Evolutionary conservation across 805 yeast genomes (phyloP), one percentile per base, ranked within the genome.

Genomic region (Yarrowia sp.): DNA sequence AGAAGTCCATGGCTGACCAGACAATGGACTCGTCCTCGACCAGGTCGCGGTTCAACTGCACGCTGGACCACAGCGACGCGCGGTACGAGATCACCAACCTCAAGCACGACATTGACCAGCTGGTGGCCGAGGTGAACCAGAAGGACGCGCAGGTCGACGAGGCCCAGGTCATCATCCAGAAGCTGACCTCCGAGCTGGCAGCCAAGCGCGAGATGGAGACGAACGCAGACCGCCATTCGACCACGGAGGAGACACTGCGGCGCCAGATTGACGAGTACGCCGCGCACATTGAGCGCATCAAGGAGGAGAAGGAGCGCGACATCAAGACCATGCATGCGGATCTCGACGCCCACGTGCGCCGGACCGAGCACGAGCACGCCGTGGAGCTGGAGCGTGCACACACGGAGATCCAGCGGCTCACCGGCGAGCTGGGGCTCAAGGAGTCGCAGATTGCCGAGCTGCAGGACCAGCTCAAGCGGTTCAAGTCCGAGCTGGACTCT

Each of bases 121-220:
- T 55, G 7, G 61, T 27, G 9, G 36, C 46, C 7, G 61, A 55
- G 13, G 35, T 55, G 29, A 38, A 22, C 13, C 38, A 38, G 38
- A 55, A 55, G 47, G 61, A 55, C 7, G 47, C 61, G 6, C 47
- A 55, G 25, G 16, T 38, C 9, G 61, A 55, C n/a, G 29, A 39
- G 25, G 47, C 47, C 3, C 47, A 38, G 36, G 38, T 31, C n/a
- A 39, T 38, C n/a, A 55, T 55, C 18, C 61, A 55, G 36, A 38
- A 39, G 12, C 47, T 55, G 7, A 27, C 47, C 13, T 55, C 61
- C 3, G 61, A 55, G 14, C 38, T 55, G 7, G 22, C 47, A 14
- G 61, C 61, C 29, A 55, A 55, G n/a, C 61, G 47, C 13, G 47
- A 39, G 10, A 31, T 55, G 27, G 61, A 55, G 10, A 27, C 33